Evolutionary conservation across 768 basidiomycete species (phyloP), one percentile per base, ranked within the genome.

Genomic region (Suillus clintonianus): DNA sequence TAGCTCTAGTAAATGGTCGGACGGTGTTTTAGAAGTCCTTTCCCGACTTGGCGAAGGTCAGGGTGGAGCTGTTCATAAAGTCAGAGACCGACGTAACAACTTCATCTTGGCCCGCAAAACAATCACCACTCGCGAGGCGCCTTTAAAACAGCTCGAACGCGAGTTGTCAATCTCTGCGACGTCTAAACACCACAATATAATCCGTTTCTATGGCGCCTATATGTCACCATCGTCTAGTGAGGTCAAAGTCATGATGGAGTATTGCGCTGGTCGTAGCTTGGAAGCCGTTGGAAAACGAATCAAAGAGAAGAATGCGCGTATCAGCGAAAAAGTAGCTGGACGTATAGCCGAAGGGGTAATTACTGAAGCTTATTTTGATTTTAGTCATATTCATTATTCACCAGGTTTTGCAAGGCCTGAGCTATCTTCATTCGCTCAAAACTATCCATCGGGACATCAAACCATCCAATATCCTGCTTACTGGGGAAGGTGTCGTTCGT

Each of bases 391-490:
- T 53, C 63, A 71, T 66, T 39, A 14, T 63, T 39, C 36, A 47
- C 50, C 72, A 94, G 92, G 84, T 94, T 64, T 79, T 99, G 50
- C 89, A 92, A 76, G 97, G 97, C n/a, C 87, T 99, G 53, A 86
- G 88, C 30, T 99, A 99, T 75, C 85, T 99, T 51, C 95, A 99
- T 76, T 85, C 89, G 53, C 90, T 86, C 78, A 89, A 89, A 73
- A 96, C 95, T 54, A 98, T 99, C 66, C 97, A 99, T 75, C 85
- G 97, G 72, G 94, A 97, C 75, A 95, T 97, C 77, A 97, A 96
- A 72, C 94, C 94, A 24, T 92, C 95, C 22, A 97, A 97, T 74
- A 86, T 99, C 61, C 86, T 99, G 53, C 82, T 99, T 64, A 94
- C 95, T 42, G 85, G 86, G 54, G 89, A 94, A 71, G 97, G 97